Base-by-base conservation (phyloP, 352 stramenopile species). In the Pythium phragmitis region DNA sequence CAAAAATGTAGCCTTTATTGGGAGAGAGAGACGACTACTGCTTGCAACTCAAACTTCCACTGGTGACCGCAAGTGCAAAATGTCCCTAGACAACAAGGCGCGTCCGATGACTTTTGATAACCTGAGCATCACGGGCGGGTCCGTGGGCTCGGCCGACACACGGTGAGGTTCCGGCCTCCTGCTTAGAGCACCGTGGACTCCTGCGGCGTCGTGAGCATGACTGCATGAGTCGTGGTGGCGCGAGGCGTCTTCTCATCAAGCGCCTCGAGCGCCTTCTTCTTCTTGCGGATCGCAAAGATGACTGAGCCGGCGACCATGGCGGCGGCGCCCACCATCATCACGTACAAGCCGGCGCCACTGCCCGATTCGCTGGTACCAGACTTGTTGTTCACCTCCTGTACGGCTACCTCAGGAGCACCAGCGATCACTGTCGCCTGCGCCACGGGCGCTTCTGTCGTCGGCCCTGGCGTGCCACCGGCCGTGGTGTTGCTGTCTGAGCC, bases 231-330 rank as follows among this genome's bases (percentile, higher is more conserved):
- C 28, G 60, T 79, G 30, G 66, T 70, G 1, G 69, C 69, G 9
- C 53, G 65, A 14, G 82, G 56, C 30, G 73, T 86, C 75, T 91
- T 89, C 43, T 63, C 69, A 51, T 91, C 80, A 17, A 87, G 59
- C 26, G 74, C 76, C 30, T 91, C 82, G 8, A 91, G 62, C 41
- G 63, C 26, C 37, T 72, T 54, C 75, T 91, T 88, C 74, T 91
- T 91, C 76, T 83, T 80, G 57, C 82, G 81, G 39, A 88, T 60
- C 0, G 77, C 79, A 14, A 91, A 68, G 65, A 91, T 87, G 28
- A 72, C 79, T 0, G 65, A 73, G 7, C 52, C 82, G 9, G 82
- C 82, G 16, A 89, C 73, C 26, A 80, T 69, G 41, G 69, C 77
- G 1, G 76, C 77, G 6, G 54, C 72, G 0, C 67, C 63, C n/a